These are phyloP conservation scores for Scheffersomyces parashehatae DNA, from an alignment of 1,139 yeast genomes.

Conservation along the genomic window DNA sequence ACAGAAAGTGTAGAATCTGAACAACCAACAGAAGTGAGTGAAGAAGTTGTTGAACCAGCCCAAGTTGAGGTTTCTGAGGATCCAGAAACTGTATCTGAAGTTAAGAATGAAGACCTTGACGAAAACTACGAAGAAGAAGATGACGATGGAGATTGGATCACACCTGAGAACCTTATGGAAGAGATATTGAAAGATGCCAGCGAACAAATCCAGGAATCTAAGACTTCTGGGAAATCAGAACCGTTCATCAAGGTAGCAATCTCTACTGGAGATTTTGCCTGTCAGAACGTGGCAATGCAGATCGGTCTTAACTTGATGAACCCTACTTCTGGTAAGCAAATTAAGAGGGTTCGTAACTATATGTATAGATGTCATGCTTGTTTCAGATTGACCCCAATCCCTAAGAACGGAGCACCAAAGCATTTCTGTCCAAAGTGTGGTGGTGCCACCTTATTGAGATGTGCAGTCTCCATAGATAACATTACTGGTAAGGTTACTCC, in stretches of 20 bases:
- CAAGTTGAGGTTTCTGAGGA: conserved; percentile 1
- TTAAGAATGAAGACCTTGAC: conserved; percentile 17
- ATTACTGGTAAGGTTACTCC: conserved; percentile 82
- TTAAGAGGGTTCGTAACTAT: conserved; percentile 82
- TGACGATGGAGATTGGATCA: conserved; percentile 95
- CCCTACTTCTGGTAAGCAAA: conserved; percentile 79
- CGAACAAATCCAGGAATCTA: conserved; percentile 39
- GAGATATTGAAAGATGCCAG: conserved; percentile 65
- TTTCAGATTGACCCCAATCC: conserved; percentile 75
- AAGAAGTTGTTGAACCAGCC: conserved; percentile 11
- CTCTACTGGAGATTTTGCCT: conserved; percentile 96
- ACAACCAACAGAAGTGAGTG: conserved; percentile 5
- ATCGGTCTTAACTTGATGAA: conserved; percentile 86
- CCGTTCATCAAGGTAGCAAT: conserved; percentile 67
- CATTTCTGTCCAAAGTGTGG: conserved; percentile 98
- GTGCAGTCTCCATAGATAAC: conserved; percentile 84
- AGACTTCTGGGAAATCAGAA: conserved; percentile 8
- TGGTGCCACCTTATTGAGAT: conserved; percentile 83
- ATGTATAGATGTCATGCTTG: conserved; percentile 98
- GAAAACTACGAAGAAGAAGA: conserved; percentile 58
- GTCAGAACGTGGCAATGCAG: conserved; percentile 92
- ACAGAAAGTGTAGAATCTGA: conserved; percentile 5
- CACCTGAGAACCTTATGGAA: conserved; percentile 78
- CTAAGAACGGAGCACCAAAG: conserved; percentile 70
- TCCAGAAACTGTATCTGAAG: conserved; percentile 7